These are phyloP conservation scores for Penicillium aurantiogriseum DNA, from an alignment of 2,329 filamentous ascomycete genomes.

Conservation along the genomic window DNA sequence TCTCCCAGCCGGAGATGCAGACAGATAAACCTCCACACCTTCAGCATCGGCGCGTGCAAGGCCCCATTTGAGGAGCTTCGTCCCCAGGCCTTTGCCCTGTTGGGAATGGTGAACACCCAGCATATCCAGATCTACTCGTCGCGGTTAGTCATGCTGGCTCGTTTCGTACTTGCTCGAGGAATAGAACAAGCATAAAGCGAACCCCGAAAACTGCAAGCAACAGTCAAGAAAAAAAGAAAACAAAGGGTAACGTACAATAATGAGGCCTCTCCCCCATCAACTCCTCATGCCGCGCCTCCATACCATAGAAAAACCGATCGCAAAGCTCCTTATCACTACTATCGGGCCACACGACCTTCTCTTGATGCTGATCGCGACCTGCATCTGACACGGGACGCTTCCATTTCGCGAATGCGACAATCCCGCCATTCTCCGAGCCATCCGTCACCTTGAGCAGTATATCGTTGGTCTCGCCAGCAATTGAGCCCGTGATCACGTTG, in stretches of 20 bases:
- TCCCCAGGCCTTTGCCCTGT: conserved; percentile 24
- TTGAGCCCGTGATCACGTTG: neutral
- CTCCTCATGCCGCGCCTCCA: conserved; percentile 14
- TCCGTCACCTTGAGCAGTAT: conserved; percentile 17
- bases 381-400: conserved; percentile 12
- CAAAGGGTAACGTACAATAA: conserved; percentile 25
- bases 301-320: conserved; percentile 20
- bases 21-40: conserved; percentile 37
- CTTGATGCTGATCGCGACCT: conserved; percentile 9
- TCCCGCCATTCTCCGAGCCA: conserved; percentile 2
- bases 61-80: conserved; percentile 37
- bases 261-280: conserved; percentile 23
- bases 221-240: neutral
- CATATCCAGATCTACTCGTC: conserved; percentile 24
- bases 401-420: conserved; percentile 29
- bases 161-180: neutral
- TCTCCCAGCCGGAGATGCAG: conserved; percentile 36
- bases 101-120: conserved; percentile 26
- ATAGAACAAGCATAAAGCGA: neutral
- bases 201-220: neutral
- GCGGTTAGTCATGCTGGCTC: conserved; percentile 1
- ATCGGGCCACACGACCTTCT: conserved; percentile 14
- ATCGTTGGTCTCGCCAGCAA: conserved; percentile 1
- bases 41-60: conserved; percentile 37
- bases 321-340: conserved; percentile 22